Evolutionary conservation across 768 basidiomycete species (phyloP).

Genomic region (Pleurotus ostreatus): DNA sequence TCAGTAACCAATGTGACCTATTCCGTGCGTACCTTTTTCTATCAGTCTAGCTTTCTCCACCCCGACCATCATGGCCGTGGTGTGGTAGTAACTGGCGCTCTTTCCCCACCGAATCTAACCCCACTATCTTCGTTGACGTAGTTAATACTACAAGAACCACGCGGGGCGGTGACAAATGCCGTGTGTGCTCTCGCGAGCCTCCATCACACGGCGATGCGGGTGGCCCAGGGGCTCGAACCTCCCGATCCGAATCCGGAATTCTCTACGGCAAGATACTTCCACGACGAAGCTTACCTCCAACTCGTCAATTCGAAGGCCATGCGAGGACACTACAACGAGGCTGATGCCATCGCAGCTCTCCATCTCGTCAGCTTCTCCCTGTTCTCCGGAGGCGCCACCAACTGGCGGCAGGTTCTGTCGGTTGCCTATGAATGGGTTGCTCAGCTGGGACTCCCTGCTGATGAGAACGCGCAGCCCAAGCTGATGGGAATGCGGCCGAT

Average conservation of each 20-base stretch:
- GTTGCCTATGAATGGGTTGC: slow-evolving; percentile 76
- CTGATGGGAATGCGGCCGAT: slow-evolving; percentile 51
- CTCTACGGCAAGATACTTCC: slow-evolving; percentile 59
- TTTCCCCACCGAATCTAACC: not conserved
- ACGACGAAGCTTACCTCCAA: slow-evolving; percentile 64
- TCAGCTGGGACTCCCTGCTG: slow-evolving; percentile 50
- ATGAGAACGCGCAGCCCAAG: slow-evolving; percentile 60
- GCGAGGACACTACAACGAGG: slow-evolving; percentile 52
- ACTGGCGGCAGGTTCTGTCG: slow-evolving; percentile 69
- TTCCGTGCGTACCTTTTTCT: slow-evolving; percentile 40
- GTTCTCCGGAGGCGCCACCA: slow-evolving; percentile 60
- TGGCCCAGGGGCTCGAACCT: slow-evolving; percentile 58
- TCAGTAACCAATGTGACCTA: slow-evolving; percentile 61
- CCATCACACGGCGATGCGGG: slow-evolving; percentile 59
- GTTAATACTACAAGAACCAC: slow-evolving; percentile 61
- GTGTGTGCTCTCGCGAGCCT: slow-evolving; percentile 74
- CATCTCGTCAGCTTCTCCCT: slow-evolving; percentile 75
- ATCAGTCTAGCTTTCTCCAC: too few species aligned
- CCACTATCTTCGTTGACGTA: slow-evolving; percentile 16
- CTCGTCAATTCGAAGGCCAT: slow-evolving; percentile 52
- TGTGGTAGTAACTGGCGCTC: not conserved
- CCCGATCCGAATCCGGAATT: slow-evolving; percentile 49
- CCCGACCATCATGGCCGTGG: not conserved
- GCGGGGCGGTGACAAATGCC: slow-evolving; percentile 67
- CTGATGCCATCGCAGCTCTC: slow-evolving; percentile 74